phyloP scores from a whole-genome alignment of 139 green algal genomes.

The Limnomonas spitsbergensis region DNA sequence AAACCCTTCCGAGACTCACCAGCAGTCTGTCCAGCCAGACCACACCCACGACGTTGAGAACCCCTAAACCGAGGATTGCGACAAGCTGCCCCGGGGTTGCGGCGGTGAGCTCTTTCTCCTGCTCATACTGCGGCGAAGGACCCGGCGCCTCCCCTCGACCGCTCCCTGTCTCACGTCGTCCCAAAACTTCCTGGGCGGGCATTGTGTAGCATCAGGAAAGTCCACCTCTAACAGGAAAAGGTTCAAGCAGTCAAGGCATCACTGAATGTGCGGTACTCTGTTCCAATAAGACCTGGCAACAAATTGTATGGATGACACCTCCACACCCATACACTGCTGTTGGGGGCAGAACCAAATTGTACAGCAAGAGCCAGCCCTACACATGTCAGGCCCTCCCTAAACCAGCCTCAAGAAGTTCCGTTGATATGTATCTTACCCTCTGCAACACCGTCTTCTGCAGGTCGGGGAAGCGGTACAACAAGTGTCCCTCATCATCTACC shows the following conservation, averaged over 20 bases:
- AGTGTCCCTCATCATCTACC: constrained; percentile 78
- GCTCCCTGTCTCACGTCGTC: no score
- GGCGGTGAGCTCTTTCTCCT: constrained; percentile 46
- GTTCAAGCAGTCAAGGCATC: no score
- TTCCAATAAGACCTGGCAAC: no score
- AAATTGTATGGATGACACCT: no score
- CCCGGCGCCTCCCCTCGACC: neutral
- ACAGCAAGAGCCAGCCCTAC: neutral
- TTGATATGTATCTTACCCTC: neutral
- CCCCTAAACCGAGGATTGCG: constrained; percentile 58
- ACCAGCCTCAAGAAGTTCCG: neutral
- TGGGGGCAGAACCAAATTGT: no score
- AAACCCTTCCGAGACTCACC: constrained; percentile 25
- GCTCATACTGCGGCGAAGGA: constrained; percentile 17
- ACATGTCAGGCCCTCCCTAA: neutral
- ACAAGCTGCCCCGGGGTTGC: constrained; percentile 55
- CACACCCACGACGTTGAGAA: constrained; percentile 87
- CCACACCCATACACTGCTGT: neutral
- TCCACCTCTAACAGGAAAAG: no score
- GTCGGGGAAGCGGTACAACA: constrained; percentile 86
- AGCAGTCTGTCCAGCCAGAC: constrained; percentile 53
- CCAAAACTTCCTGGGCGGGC: no score
- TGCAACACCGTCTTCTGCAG: constrained; percentile 68
- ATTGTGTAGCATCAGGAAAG: no score
- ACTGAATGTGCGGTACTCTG: no score